Evolutionary conservation across 2,329 filamentous ascomycete genomes (phyloP), one percentile per base, ranked within the genome.

Genomic region (Grosmannia penicillata): DNA sequence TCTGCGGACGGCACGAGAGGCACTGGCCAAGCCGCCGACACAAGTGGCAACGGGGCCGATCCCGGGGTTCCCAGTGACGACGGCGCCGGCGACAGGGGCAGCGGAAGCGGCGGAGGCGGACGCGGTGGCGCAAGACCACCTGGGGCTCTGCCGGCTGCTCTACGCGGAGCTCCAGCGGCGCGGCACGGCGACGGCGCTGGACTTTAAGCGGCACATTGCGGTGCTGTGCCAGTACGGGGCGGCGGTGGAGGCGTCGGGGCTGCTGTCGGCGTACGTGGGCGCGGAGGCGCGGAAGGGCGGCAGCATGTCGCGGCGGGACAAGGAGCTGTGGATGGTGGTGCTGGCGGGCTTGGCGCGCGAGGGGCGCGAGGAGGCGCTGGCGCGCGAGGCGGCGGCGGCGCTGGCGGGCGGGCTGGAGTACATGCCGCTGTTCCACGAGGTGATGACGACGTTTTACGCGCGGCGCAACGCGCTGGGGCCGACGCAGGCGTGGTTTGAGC

Each of bases 401-500:
- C 58, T 69, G 38, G 55, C 60, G 10, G 54, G 63, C 6, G 63
- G 62, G 1, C 42, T 70, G 8, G 53, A 58, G 13, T 70, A 65
- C 44, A 59, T 61, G 39, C 53, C 58, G 4, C 48, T 51, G 4
- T 53, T 74, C 37, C 68, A 77, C 47, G 54, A 64, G 41, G 53
- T 70, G 25, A 62, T 91, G 53, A 67, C 77, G 3, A 56, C 55
- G 0, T 80, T 79, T 47, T 85, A 78, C 48, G 71, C 78, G 2
- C 54, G 61, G 11, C 65, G 63, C 32, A 61, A 76, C 46, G 61
- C 74, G 33, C 51, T 79, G 4, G 54, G 64, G n/a, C 68, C 72
- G 43, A 77, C 77, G 3, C 77, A 80, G 50, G 53, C 62, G 11
- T 84, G 85, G 72, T 86, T 81, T 49, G 58, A 68, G 18, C 71